A percentile compares a stretch with the other conserved stretches of the same genome.
Conservation (phyloP, 116 monocot species). For the Trichopus zeylanicus region DNA sequence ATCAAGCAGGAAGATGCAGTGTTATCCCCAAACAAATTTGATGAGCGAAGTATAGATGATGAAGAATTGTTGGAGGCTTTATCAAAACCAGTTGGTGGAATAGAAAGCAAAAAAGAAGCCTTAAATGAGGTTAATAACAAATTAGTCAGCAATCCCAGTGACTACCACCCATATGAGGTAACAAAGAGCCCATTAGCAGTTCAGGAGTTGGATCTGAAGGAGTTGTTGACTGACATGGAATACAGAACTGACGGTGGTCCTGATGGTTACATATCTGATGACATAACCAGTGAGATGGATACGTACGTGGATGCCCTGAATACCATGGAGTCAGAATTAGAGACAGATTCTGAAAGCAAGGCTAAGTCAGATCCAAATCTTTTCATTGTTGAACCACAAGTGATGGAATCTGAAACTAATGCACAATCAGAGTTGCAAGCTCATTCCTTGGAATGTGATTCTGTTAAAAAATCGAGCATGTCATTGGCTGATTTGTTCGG, state of each 20-base stretch:
- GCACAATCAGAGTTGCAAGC: constrained; percentile 2
- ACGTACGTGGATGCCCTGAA: constrained; percentile 46
- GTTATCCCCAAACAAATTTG: constrained; percentile 5
- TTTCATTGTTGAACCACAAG: constrained; percentile 2
- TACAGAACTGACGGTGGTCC: constrained; percentile 4
- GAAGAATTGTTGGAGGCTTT: constrained; percentile 4
- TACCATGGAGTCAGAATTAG: constrained; percentile 39
- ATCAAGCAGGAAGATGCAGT: constrained; percentile 1
- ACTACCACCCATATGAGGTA: neutral
- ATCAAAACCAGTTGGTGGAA: constrained; percentile 2
- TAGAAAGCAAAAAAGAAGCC: constrained; percentile 9
- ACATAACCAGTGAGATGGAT: constrained; percentile 30
- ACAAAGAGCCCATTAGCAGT: constrained; percentile 1
- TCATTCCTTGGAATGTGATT: constrained; percentile 12
- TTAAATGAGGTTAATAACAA: constrained; percentile 11
- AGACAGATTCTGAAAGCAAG: constrained; percentile 31
- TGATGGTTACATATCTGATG: constrained; percentile 26
- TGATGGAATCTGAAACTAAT: constrained; percentile 1
- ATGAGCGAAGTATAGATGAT: neutral
- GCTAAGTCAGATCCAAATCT: constrained; percentile 5
- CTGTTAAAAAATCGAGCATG: constrained; percentile 1
- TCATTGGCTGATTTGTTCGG: constrained; percentile 3
- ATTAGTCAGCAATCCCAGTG: constrained; percentile 3
- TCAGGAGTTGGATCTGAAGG: constrained; percentile 1
- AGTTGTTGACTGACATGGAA: constrained; percentile 7